phyloP scores from a whole-genome alignment of 2,329 filamentous ascomycete genomes.

The Aphanocladium album region DNA sequence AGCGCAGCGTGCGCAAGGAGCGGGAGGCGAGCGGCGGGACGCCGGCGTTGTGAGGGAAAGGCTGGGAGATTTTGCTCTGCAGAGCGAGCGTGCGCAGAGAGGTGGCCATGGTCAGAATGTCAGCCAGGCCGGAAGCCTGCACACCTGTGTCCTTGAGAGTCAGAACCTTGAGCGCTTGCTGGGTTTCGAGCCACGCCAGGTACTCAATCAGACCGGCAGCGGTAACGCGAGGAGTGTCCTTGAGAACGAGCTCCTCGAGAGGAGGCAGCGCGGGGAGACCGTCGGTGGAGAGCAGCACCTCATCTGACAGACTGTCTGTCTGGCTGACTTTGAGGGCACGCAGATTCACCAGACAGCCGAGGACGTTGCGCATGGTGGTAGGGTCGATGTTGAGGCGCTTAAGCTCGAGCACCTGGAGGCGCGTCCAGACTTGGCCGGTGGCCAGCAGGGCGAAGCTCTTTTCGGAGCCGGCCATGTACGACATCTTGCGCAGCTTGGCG shows the following conservation, averaged over 20 bases:
- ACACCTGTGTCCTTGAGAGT: conserved; percentile 70
- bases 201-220: conserved; percentile 65
- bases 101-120: conserved; percentile 53
- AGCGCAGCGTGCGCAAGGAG: conserved; percentile 69
- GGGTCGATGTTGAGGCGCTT: conserved; percentile 65
- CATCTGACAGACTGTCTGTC: conserved; percentile 67
- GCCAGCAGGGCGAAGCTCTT: conserved; percentile 67
- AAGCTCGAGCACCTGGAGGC: conserved; percentile 69
- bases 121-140: conserved; percentile 54
- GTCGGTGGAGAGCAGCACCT: conserved; percentile 63
- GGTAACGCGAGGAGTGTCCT: conserved; percentile 67
- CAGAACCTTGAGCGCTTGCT: conserved; percentile 59
- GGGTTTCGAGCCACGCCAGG: conserved; percentile 56
- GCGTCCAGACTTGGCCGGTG: conserved; percentile 60
- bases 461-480: conserved; percentile 74
- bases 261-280: conserved; percentile 68
- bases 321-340: conserved; percentile 70
- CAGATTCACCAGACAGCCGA: conserved; percentile 62
- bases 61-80: conserved; percentile 43
- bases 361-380: conserved; percentile 61
- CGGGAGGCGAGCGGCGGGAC: conserved; percentile 61
- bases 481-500: conserved; percentile 82
- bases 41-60: conserved; percentile 43
- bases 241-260: conserved; percentile 67
- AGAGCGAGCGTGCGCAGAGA: conserved; percentile 54